These are phyloP conservation scores for Lizonia empirigonia DNA, from an alignment of 2,329 filamentous ascomycete species.

Conservation along the genomic window DNA sequence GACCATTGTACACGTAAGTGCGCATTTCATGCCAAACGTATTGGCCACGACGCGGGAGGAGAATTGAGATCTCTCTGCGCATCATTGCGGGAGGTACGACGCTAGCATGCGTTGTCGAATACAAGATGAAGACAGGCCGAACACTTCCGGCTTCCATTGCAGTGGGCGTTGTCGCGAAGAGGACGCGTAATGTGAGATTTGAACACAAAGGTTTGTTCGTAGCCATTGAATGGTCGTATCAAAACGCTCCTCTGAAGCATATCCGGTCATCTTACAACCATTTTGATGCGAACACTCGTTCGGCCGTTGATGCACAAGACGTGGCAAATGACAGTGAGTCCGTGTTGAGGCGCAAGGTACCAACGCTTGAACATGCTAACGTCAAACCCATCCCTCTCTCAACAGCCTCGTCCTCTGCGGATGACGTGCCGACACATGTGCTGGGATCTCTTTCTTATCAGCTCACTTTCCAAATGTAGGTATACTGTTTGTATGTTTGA, in stretches of 20 bases:
- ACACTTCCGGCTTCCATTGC: background rate
- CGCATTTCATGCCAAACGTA: conserved; percentile 2
- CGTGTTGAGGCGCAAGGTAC: conserved; percentile 18
- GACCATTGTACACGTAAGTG: background rate
- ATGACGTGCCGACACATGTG: background rate
- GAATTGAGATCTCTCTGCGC: background rate
- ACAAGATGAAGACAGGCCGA: background rate
- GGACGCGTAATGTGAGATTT: background rate
- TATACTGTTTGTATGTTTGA: background rate
- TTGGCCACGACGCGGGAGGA: background rate
- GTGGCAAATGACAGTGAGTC: background rate
- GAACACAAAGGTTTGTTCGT: conserved; percentile 1
- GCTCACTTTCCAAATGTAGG: background rate
- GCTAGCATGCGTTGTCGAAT: background rate
- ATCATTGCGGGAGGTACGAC: background rate
- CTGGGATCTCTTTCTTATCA: background rate
- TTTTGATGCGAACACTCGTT: background rate
- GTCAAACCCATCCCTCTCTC: conserved; percentile 2
- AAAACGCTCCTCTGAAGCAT: background rate
- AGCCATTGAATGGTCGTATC: background rate
- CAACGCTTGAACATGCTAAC: background rate
- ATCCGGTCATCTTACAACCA: background rate
- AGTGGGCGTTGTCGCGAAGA: background rate
- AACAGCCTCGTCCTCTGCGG: conserved; percentile 3
- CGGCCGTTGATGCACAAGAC: background rate